Evolutionary conservation across 2,329 filamentous ascomycete species (phyloP).

Genomic region (Chrysosporium queenslandicum): DNA sequence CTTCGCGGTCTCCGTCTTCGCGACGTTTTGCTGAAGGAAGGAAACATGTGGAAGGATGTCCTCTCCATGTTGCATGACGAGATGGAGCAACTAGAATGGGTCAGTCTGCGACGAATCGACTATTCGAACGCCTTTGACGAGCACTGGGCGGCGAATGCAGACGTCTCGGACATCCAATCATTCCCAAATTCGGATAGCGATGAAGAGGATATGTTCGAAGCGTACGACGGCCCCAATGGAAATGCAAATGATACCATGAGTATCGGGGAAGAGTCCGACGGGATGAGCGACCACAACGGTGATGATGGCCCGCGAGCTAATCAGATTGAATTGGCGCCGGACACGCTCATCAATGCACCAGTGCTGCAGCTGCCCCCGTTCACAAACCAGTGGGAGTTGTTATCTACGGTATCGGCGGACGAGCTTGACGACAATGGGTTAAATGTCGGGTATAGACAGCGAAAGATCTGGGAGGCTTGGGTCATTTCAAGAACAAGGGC

Average conservation of each 20-base stretch:
- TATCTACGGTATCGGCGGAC: conserved; percentile 24
- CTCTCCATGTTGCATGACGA: conserved; percentile 47
- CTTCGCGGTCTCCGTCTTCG: conserved; percentile 51
- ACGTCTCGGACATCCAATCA: conserved; percentile 18
- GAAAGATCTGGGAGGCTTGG: conserved; percentile 33
- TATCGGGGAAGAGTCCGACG: conserved; percentile 19
- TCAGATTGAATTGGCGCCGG: conserved; percentile 18
- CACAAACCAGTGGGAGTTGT: conserved; percentile 19
- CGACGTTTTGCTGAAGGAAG: conserved; percentile 52
- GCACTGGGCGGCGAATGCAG: conserved; percentile 21
- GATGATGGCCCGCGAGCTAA: conserved; percentile 18
- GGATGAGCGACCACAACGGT: conserved; percentile 18
- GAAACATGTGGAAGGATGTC: conserved; percentile 52
- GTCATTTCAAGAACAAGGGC: conserved; percentile 23
- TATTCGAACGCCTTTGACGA: conserved; percentile 49
- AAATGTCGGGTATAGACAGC: conserved; percentile 27
- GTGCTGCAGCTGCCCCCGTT: conserved; percentile 13
- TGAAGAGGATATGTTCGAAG: conserved; percentile 17
- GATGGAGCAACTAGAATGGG: conserved; percentile 50
- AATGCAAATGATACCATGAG: conserved; percentile 14
- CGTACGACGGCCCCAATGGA: conserved; percentile 10
- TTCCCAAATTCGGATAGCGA: conserved; percentile 18
- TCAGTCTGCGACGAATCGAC: conserved; percentile 52
- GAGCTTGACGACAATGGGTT: conserved; percentile 32
- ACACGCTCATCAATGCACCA: conserved; percentile 15